phyloP scores from a whole-genome alignment of 306 rosid genomes.

The Parietaria judaica region DNA sequence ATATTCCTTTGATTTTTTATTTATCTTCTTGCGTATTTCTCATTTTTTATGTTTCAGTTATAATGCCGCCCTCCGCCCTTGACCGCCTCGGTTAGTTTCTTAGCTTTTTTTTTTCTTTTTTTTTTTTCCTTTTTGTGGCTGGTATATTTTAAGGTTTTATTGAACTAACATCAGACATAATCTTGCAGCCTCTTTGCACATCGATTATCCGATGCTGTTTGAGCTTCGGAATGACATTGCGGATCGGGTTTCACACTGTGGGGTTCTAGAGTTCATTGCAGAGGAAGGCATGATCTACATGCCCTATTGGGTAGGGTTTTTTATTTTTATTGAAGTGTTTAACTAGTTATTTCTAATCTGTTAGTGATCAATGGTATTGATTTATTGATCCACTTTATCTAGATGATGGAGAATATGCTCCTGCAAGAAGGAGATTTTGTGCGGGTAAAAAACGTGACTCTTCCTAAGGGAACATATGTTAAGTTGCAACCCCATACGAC shows the following conservation, averaged over 20 bases:
- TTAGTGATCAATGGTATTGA: slow-evolving; percentile 5
- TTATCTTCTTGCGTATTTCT: slow-evolving; percentile 14
- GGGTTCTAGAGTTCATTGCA: slow-evolving; percentile 94
- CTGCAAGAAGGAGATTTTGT: slow-evolving; percentile 90
- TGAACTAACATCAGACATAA: slow-evolving; percentile 20
- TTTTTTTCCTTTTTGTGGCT: background rate
- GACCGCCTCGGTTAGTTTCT: slow-evolving; percentile 89
- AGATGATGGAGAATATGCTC: slow-evolving; percentile 99
- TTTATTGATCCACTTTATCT: slow-evolving; percentile 6
- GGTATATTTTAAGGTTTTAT: background rate
- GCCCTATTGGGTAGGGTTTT: slow-evolving; percentile 91
- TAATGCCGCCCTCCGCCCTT: slow-evolving; percentile 99
- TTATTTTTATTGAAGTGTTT: background rate
- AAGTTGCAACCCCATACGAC: slow-evolving; percentile 96
- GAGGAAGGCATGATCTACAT: slow-evolving; percentile 99
- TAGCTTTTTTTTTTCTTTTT: background rate
- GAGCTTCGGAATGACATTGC: slow-evolving; percentile 68
- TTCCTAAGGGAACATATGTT: slow-evolving; percentile 94
- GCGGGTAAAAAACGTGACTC: slow-evolving; percentile 79
- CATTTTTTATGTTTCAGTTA: slow-evolving; percentile 47
- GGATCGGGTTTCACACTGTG: slow-evolving; percentile 88
- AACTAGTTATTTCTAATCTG: too few relatives aligned
- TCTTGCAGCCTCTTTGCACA: slow-evolving; percentile 81
- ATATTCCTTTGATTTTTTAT: slow-evolving; percentile 14
- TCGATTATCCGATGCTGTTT: slow-evolving; percentile 98